Base-by-base conservation (phyloP, 139 green algal species). In the Chlorella sorokiniana region DNA sequence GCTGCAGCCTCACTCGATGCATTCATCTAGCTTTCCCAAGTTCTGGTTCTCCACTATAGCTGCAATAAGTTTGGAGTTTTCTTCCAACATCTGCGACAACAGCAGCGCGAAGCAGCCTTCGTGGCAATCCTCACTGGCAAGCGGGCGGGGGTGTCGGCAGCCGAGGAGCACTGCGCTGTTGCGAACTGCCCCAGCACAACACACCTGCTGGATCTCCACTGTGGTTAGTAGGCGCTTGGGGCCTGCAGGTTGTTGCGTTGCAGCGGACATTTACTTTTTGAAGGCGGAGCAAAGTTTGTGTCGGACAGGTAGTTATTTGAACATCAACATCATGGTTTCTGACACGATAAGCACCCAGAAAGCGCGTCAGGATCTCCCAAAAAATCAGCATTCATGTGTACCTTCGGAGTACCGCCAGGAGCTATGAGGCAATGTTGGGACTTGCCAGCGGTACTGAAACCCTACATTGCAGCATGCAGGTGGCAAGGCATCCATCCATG, bases 41-140 rank as follows among this genome's bases (percentile, higher is more conserved):
- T 82, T 82, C 45, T 82, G 77, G 18, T 82, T 74, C 35, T 82
- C 77, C 18, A 71, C 65, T 22, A 82, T 76, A 2, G 77, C 64
- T 0, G 64, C 45, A 22, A 82, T 82, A 3, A 82, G 77, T 31
- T 54, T 82, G 10, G 77, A 45, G 14, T 82, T 82, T 23, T 82
- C 77, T 27, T 82, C 77, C 18, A 82, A 64, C 77, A 82, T 82
- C 77, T 82, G 45, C 35, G 54, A 0, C 4, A 51, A n/a, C 40
- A 1, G 27, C 16, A 65, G n/a, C 10, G 56, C n/a, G n/a, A n/a
- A n/a, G n/a, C n/a, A n/a, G n/a, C n/a, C n/a, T n/a, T n/a, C n/a
- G n/a, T n/a, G n/a, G n/a, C n/a, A n/a, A n/a, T n/a, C n/a, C 27
- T 23, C 25, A 23, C 52, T 61, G 52, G 52, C 9, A 23, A 23